A percentile compares a stretch with the other conserved stretches of the same genome.
Evolutionary conservation across 208 protist species (phyloP).

Genomic region (Balamuthia mandrillaris): DNA sequence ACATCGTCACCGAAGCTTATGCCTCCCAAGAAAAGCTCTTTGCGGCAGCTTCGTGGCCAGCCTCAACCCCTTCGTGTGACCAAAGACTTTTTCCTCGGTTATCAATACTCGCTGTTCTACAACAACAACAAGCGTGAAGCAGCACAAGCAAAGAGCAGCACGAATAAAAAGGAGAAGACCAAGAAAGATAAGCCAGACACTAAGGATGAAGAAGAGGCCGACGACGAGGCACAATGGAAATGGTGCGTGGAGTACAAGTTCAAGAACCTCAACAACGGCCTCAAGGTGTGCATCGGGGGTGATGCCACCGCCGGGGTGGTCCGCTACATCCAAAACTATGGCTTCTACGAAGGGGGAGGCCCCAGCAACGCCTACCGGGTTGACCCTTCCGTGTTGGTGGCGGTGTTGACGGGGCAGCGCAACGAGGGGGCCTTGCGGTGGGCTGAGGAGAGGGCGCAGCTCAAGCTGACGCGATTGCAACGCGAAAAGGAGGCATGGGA

Average conservation of each 20-base stretch:
- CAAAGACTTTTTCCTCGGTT: neutral
- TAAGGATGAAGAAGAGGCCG: neutral
- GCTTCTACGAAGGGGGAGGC: conserved; percentile 15
- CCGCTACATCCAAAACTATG: neutral
- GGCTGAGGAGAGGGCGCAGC: too few species aligned
- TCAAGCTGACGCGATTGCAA: too few species aligned
- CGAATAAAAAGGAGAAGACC: too few species aligned
- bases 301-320: neutral
- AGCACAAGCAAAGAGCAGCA: too few species aligned
- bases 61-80: neutral
- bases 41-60: neutral
- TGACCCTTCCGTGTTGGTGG: neutral
- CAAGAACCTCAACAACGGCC: neutral
- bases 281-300: neutral
- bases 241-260: neutral
- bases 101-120: conserved; percentile 28
- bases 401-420: neutral
- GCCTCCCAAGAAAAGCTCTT: too few species aligned
- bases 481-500: too few species aligned
- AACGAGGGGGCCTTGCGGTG: too few species aligned
- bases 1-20: neutral
- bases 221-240: neutral
- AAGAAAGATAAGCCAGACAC: neutral
- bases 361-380: neutral
- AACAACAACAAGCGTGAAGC: neutral